These are phyloP conservation scores for Polyplosphaeria fusca DNA, from an alignment of 495 filamentous ascomycete species.

Conservation along the genomic window DNA sequence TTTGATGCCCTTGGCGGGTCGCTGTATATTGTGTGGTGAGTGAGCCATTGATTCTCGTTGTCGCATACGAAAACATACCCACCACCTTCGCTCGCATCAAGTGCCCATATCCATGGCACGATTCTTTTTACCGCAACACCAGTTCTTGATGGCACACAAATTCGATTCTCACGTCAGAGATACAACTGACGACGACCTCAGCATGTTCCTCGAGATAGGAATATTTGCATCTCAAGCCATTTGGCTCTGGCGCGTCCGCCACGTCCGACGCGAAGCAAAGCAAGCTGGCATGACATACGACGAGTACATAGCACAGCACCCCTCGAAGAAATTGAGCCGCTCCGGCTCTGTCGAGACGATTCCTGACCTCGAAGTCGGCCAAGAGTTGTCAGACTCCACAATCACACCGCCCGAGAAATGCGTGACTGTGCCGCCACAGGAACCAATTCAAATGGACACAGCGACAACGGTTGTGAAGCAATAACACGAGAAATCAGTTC, in stretches of 20 bases:
- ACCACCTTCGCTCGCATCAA: background rate
- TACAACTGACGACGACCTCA: conserved; percentile 33
- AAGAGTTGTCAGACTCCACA: background rate
- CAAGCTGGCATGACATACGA: conserved; percentile 58
- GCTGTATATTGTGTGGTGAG: conserved; percentile 65
- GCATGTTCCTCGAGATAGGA: conserved; percentile 62
- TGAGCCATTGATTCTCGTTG: background rate
- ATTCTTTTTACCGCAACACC: too few relatives aligned
- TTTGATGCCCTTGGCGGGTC: conserved; percentile 70
- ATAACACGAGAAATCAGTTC: too few relatives aligned
- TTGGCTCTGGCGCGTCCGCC: conserved; percentile 64
- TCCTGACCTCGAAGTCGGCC: conserved; percentile 10
- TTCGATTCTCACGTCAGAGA: background rate
- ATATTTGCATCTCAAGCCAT: conserved; percentile 67
- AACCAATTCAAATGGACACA: background rate
- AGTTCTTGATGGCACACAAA: background rate
- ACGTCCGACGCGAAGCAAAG: conserved; percentile 56
- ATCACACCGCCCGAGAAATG: background rate
- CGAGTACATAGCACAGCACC: conserved; percentile 50
- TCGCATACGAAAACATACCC: background rate
- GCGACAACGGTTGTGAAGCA: too few relatives aligned
- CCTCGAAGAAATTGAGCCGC: conserved; percentile 12
- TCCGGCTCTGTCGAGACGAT: conserved; percentile 3
- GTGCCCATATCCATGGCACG: too few relatives aligned
- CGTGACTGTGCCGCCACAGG: background rate